phyloP scores from a whole-genome alignment of 805 yeast genomes.

The Huiozyma naganishii region DNA sequence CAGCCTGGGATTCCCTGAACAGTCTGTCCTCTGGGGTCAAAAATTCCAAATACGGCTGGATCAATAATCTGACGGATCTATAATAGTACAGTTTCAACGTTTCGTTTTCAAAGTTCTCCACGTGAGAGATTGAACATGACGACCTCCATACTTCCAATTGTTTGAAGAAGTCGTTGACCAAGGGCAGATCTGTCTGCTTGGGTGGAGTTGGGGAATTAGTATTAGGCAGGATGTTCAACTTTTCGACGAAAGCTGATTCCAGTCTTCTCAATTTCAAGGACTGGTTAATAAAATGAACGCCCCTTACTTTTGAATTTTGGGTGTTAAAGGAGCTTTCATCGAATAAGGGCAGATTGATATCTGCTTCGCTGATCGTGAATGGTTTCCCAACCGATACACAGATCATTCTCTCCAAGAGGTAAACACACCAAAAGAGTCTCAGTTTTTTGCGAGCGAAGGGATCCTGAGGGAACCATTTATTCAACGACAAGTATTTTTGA shows the following conservation, averaged over 20 bases:
- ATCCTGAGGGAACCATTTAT: constrained; percentile 19
- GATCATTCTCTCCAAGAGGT: constrained; percentile 47
- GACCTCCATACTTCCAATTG: constrained; percentile 43
- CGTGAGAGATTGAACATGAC: constrained; percentile 33
- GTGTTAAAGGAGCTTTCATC: constrained; percentile 30
- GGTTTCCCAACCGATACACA: constrained; percentile 55
- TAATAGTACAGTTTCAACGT: constrained; percentile 49
- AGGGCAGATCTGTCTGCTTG: constrained; percentile 33
- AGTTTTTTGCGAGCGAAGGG: constrained; percentile 30
- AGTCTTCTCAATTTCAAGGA: constrained; percentile 45
- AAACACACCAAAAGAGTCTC: constrained; percentile 55
- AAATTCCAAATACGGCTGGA: constrained; percentile 57
- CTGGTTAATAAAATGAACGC: constrained; percentile 42
- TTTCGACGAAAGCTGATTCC: constrained; percentile 49
- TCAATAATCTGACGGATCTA: constrained; percentile 45
- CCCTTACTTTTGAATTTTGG: constrained; percentile 11
- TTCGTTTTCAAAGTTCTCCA: constrained; percentile 43
- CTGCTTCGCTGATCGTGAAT: constrained; percentile 39
- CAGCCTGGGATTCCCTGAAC: constrained; percentile 57
- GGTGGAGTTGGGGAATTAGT: constrained; percentile 9
- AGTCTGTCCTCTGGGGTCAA: constrained; percentile 50
- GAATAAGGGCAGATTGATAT: constrained; percentile 42
- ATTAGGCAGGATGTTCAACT: constrained; percentile 32
- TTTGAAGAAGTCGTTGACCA: constrained; percentile 42
- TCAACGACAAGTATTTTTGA: constrained; percentile 18